phyloP scores from a whole-genome alignment of 768 basidiomycete genomes.

The Mycena sanguinolenta region DNA sequence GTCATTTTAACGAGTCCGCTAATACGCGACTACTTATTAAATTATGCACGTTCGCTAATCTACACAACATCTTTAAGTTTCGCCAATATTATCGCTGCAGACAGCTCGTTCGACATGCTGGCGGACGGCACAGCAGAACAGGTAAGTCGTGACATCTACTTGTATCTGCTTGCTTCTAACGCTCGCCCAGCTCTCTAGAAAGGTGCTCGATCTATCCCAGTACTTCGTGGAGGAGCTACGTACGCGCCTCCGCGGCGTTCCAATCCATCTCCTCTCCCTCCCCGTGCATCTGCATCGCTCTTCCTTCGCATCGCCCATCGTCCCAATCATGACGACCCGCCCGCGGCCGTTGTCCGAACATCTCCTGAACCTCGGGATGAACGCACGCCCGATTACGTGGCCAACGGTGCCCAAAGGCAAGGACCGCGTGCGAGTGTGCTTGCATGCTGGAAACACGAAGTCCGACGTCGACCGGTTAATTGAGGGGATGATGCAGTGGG shows the following conservation, averaged over 20 bases:
- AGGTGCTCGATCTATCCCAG: conserved; percentile 60
- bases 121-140: conserved; percentile 72
- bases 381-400: conserved; percentile 83
- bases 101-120: conserved; percentile 85
- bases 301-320: conserved; percentile 76
- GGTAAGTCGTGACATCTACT: conserved; percentile 52
- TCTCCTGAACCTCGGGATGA: conserved; percentile 67
- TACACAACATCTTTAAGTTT: conserved; percentile 91
- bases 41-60: conserved; percentile 92
- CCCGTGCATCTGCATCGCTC: conserved; percentile 56
- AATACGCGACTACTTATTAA: conserved; percentile 87
- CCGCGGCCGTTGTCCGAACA: conserved; percentile 83
- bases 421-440: conserved; percentile 89
- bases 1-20: conserved; percentile 80
- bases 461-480: conserved; percentile 74
- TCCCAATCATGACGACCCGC: conserved; percentile 83
- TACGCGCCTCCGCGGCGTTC: conserved; percentile 40
- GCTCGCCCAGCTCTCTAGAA: conserved; percentile 44
- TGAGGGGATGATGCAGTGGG: conserved; percentile 64
- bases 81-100: conserved; percentile 80
- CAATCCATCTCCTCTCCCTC: conserved; percentile 57
- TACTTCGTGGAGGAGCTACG: conserved; percentile 48
- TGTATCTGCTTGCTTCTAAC: background rate
- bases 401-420: conserved; percentile 92
- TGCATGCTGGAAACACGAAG: conserved; percentile 82